These are phyloP conservation scores for Ceratobasidium sp. DNA, from an alignment of 1,284 basidiomycete genomes.

Conservation along the genomic window DNA sequence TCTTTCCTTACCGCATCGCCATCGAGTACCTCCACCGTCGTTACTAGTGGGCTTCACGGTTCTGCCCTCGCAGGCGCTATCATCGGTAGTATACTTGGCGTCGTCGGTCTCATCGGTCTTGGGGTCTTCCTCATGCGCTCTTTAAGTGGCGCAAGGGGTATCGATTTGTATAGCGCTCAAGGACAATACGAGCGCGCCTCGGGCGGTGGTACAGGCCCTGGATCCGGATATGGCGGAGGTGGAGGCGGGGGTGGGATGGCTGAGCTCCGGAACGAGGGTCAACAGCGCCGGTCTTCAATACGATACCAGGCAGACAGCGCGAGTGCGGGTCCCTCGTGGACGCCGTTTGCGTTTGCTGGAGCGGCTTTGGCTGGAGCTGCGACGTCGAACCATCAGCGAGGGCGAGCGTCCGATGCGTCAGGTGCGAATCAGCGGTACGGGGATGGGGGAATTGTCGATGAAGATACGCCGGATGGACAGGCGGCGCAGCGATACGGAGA, in stretches of 20 bases:
- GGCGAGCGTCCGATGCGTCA: conserved; percentile 11
- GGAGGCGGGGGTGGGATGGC: conserved; percentile 21
- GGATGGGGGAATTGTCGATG: conserved; percentile 33
- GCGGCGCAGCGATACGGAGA: conserved; percentile 20
- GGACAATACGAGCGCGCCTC: conserved; percentile 8
- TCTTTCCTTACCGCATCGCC: conserved; percentile 7
- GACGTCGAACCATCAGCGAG: conserved; percentile 11
- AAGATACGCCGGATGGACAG: conserved; percentile 23
- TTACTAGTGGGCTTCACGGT: background rate
- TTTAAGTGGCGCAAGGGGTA: background rate
- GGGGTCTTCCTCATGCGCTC: conserved; percentile 24
- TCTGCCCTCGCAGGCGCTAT: conserved; percentile 14
- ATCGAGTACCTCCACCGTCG: background rate
- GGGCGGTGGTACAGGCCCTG: background rate
- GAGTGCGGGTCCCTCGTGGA: background rate
- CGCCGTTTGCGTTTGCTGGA: conserved; percentile 14
- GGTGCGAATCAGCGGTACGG: conserved; percentile 8
- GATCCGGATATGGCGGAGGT: background rate
- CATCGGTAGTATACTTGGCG: conserved; percentile 22
- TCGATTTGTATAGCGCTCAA: background rate
- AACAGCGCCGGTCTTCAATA: conserved; percentile 10
- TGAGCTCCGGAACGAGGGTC: conserved; percentile 7
- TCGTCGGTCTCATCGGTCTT: conserved; percentile 26
- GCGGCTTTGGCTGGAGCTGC: conserved; percentile 17
- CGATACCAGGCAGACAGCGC: background rate